These are phyloP conservation scores for Candida saitoana DNA, from an alignment of 805 yeast species.

Conservation along the genomic window DNA sequence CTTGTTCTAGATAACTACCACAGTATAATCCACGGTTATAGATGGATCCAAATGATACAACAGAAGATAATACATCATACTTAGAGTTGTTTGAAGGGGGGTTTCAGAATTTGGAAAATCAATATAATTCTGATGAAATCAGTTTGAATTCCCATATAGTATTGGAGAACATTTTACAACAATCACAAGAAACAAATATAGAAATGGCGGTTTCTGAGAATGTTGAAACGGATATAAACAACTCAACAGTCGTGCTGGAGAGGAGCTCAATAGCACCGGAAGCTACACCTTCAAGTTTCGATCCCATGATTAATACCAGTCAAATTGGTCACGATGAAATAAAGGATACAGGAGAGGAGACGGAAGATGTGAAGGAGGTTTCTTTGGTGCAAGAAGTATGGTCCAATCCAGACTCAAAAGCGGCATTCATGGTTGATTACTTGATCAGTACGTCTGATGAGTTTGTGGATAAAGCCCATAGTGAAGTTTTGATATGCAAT, in stretches of 20 bases:
- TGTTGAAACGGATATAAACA: not conserved
- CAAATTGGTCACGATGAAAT: not conserved
- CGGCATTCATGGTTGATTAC: constrained; percentile 10
- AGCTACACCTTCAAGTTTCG: not conserved
- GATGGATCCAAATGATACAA: not conserved
- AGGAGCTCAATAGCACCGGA: not conserved
- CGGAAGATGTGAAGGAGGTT: not conserved
- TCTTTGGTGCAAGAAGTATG: not conserved
- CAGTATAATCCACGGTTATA: too few species aligned
- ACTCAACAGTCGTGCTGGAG: not conserved
- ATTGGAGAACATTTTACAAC: not conserved
- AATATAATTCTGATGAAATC: not conserved
- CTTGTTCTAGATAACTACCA: too few species aligned
- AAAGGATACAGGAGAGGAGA: not conserved
- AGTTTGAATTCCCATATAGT: not conserved
- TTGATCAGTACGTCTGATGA: constrained; percentile 16
- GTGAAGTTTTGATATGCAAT: constrained; percentile 12
- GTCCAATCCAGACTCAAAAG: not conserved
- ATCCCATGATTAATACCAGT: not conserved
- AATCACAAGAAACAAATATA: not conserved
- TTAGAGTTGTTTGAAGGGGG: not conserved
- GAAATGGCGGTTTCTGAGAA: not conserved
- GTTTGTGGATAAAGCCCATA: constrained; percentile 22
- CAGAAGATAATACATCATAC: not conserved
- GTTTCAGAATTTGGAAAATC: not conserved